Evolutionary conservation across 1,284 basidiomycete species (phyloP), one percentile per base, ranked within the genome.

Genomic region (Crepidotus sp.): DNA sequence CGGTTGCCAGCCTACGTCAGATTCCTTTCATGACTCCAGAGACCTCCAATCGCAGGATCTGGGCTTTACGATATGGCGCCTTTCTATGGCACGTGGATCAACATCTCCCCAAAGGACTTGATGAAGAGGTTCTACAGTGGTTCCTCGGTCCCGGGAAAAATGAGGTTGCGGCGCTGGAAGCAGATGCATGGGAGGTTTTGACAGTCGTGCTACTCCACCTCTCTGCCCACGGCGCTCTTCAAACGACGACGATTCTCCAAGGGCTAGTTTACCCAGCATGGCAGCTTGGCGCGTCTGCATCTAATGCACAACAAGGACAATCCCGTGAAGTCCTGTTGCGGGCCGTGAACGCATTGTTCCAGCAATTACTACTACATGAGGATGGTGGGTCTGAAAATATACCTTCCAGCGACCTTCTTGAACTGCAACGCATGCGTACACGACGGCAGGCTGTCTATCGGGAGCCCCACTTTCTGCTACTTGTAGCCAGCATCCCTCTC

Each of bases 251-350:
- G 0, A 70, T 89, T 26, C 63, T 89, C 27, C 66, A 71, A 45
- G 83, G 84, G 15, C 60, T 89, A 13, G 72, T 87, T 11, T 88
- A 84, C 59, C 82, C 82, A 14, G 74, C 76, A 3, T 89, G 85
- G 85, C 65, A 70, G 37, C 62, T 70, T 11, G 73, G 68, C 10
- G 73, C 76, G 10, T 59, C 63, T 15, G 55, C 65, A 6, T 56
- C 62, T 2, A 52, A 59, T 6, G 63, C 52, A 15, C 57, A 66
- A 22, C 66, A 71, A 49, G 63, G 62, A 0, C 59, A 64, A 27
- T 54, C 67, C n/a, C 59, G 73, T 3, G 65, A 71, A 40, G 65
- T 68, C 2, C 74, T 78, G 40, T 61, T 87, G 24, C 66, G 64
- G 29, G 73, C 80, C 7, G 76, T 77, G 21, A 85, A 83, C 52